Base-by-base conservation (phyloP, 2,329 filamentous ascomycete species). In the Fusarium bulbicola region DNA sequence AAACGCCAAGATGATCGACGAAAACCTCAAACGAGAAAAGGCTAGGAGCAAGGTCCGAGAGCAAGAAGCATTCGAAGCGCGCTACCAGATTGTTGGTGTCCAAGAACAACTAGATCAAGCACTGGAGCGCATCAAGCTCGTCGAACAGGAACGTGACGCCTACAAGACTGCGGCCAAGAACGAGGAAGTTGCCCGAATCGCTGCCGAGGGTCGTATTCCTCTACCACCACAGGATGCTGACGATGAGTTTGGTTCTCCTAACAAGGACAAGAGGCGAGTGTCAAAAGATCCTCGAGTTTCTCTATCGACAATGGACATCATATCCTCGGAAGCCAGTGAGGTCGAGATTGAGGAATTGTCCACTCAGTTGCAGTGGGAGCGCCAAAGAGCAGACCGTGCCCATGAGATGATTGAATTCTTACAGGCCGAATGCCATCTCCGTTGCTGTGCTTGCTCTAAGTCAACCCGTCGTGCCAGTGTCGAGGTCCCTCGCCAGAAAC, bases 391-490 rank as follows among this genome's bases (percentile, higher is more conserved):
- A 15, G 87, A 92, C 70, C 88, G 92, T 13, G 92, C 92, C 0
- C 86, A 92, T 71, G 92, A 94, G 68, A 89, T 92, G 77, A 86
- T 94, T 53, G 92, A 95, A 37, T 95, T 94, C 80, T 85, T 95
- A 79, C 89, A 93, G 78, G 88, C 92, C 61, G 93, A 95, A 80
- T 94, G 92, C 79, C 86, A 90, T 56, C 87, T 95, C 72, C 86
- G 88, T 52, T 90, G 88, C 81, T 94, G 92, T 82, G 84, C 87
- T 3, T 92, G 91, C 78, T 87, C 84, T 67, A 87, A 84, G 63
- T 73, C 77, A 1, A 76, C 76, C 62, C 69, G 70, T 20, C 70
- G 49, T n/a, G 30, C 66, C 18, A 68, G 58, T 53, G 58, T 30
- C 7, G 62, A 72, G 28, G 59, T 59, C 12, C 68, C 68, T 45